These are phyloP conservation scores for Yamadazyma jaroonii DNA, from an alignment of 1,139 yeast genomes.

Conservation along the genomic window DNA sequence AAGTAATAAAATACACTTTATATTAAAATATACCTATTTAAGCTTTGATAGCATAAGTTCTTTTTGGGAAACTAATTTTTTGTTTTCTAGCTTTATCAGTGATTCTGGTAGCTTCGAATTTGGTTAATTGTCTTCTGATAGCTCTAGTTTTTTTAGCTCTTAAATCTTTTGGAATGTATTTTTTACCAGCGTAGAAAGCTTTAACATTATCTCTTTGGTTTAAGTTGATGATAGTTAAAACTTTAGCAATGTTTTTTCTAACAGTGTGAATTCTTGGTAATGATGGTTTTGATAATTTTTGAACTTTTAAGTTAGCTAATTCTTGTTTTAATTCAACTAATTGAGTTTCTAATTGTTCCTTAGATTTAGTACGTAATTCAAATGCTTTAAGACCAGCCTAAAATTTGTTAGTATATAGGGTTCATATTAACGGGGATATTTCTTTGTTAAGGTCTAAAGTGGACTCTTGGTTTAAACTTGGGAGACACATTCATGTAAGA, in stretches of 20 bases:
- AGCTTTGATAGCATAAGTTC: slow-evolving; percentile 98
- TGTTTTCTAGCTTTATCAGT: slow-evolving; percentile 92
- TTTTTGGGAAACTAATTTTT: slow-evolving; percentile 95
- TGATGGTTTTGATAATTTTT: slow-evolving; percentile 88
- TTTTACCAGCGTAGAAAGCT: slow-evolving; percentile 95
- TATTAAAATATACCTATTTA: slow-evolving; percentile 36
- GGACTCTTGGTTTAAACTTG: no score
- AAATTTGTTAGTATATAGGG: slow-evolving; percentile 14
- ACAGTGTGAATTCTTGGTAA: slow-evolving; percentile 94
- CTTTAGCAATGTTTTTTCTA: slow-evolving; percentile 98
- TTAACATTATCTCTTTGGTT: slow-evolving; percentile 96
- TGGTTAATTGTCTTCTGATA: slow-evolving; percentile 94
- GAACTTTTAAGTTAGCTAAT: slow-evolving; percentile 94
- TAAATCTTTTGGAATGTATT: slow-evolving; percentile 97
- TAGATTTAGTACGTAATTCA: slow-evolving; percentile 97
- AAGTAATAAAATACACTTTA: slow-evolving; percentile 7
- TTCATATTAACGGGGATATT: neutral
- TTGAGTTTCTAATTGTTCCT: slow-evolving; percentile 93
- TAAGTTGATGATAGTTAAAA: slow-evolving; percentile 93
- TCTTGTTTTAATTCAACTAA: slow-evolving; percentile 96
- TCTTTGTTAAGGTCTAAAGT: neutral
- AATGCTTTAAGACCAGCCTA: slow-evolving; percentile 91
- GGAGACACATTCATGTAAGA: no score
- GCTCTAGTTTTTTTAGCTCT: slow-evolving; percentile 99
- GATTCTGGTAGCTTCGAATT: slow-evolving; percentile 75